Evolutionary conservation across 2,329 filamentous ascomycete genomes (phyloP).

Genomic region (Lasiodiplodia hormozganensis): DNA sequence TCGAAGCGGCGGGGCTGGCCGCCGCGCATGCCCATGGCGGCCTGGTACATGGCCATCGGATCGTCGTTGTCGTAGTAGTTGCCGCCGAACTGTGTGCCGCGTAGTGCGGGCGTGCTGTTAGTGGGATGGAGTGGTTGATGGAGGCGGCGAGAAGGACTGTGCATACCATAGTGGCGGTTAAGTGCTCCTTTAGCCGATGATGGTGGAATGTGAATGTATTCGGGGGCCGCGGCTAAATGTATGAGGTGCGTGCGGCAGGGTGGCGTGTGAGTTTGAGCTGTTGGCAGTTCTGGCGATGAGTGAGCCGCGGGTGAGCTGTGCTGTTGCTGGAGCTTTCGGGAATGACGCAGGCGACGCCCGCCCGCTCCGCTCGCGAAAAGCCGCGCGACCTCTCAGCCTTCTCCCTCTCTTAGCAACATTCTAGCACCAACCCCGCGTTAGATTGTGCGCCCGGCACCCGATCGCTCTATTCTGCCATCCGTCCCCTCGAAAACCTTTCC

Average conservation of each 20-base stretch:
- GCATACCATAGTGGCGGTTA: slow-evolving; percentile 41
- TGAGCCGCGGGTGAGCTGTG: neutral
- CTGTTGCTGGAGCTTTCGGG: slow-evolving; percentile 24
- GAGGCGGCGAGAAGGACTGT: slow-evolving; percentile 31
- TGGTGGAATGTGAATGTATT: neutral
- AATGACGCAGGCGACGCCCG: slow-evolving; percentile 24
- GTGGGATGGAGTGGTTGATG: slow-evolving; percentile 29
- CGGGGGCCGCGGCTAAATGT: neutral
- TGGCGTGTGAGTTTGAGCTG: neutral
- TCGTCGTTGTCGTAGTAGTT: slow-evolving; percentile 62
- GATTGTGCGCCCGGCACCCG: neutral
- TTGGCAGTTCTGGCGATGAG: neutral
- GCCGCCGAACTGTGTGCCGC: slow-evolving; percentile 45
- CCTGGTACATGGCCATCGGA: slow-evolving; percentile 60
- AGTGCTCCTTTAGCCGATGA: neutral
- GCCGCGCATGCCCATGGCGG: slow-evolving; percentile 59
- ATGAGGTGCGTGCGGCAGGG: neutral
- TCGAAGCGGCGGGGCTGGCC: slow-evolving; percentile 79
- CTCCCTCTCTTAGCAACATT: neutral
- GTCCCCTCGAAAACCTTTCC: too few species aligned
- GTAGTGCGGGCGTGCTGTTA: slow-evolving; percentile 31
- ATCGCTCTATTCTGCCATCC: neutral
- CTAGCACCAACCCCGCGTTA: neutral
- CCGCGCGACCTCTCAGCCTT: slow-evolving; percentile 21
- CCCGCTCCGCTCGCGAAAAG: slow-evolving; percentile 17